Conservation (phyloP, 2,329 filamentous ascomycete species). For the Shiraia bambusicola region DNA sequence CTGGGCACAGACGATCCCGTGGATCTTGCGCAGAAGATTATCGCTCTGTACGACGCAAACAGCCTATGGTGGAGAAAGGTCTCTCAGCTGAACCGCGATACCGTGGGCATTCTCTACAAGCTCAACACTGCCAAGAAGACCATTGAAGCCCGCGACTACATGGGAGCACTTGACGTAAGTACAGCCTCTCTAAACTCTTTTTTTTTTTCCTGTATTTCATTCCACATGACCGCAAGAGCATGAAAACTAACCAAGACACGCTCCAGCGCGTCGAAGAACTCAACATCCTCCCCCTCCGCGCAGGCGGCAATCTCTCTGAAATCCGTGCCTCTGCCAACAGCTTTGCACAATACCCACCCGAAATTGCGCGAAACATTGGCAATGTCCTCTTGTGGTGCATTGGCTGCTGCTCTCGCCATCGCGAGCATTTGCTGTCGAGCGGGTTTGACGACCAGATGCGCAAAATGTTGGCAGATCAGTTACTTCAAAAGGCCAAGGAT, state of each 20-base stretch:
- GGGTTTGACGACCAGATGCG: conserved; percentile 69
- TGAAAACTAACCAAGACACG: conserved; percentile 9
- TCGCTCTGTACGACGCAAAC: conserved; percentile 61
- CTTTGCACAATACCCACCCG: conserved; percentile 75
- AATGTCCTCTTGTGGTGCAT: conserved; percentile 94
- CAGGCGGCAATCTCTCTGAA: conserved; percentile 70
- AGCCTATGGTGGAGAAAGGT: conserved; percentile 63
- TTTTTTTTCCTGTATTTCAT: neutral
- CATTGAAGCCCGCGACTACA: conserved; percentile 61
- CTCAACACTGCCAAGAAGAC: conserved; percentile 63
- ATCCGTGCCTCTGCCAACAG: conserved; percentile 80
- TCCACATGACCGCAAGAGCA: neutral
- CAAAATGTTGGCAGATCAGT: conserved; percentile 60
- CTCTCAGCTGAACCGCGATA: conserved; percentile 58
- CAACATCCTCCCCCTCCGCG: conserved; percentile 77
- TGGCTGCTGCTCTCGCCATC: conserved; percentile 76
- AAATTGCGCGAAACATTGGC: conserved; percentile 85
- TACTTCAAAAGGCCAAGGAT: conserved; percentile 82
- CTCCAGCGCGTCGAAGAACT: conserved; percentile 70
- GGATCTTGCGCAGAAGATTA: conserved; percentile 63
- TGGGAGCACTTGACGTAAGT: conserved; percentile 65
- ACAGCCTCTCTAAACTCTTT: neutral
- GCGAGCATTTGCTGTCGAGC: conserved; percentile 63
- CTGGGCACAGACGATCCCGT: conserved; percentile 69
- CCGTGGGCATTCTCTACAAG: conserved; percentile 60